Base-by-base conservation (phyloP, 2,329 filamentous ascomycete genomes). In the Zarea fungicola region DNA sequence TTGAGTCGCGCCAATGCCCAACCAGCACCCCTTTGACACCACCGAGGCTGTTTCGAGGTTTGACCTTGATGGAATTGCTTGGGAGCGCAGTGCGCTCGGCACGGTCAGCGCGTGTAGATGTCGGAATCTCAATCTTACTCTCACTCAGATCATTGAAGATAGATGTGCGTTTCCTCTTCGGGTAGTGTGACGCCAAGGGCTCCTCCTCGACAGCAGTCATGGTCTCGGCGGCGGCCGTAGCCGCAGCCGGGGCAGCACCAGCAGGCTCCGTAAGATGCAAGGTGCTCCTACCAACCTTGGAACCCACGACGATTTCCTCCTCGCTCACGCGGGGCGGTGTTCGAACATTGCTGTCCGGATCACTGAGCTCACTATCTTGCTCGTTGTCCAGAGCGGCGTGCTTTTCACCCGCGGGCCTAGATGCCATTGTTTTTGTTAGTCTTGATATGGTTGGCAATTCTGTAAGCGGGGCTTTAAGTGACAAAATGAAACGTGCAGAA, bases 1-100 rank as follows among this genome's bases (percentile, higher is more conserved):
- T 65, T 0, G 80, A 83, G 42, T 82, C 77, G 43, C 80, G 71
- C 81, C 81, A 84, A 46, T 78, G 75, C 2, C 81, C 81, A 7
- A 84, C 66, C 5, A 74, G 60, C 5, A 79, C 69, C 4, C 72
- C 70, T 54, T 77, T 78, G 19, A 68, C 63, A 11, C 60, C 62
- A 14, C 59, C 57, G 13, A 63, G 45, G 28, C 58, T 65, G 28
- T 58, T 52, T 1, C 64, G 60, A 16, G 62, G 52, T 43, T 62
- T 70, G 16, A 54, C 31, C 37, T 64, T 67, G 11, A 37, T 16
- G 18, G 51, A 48, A 10, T 29, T 35, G 29, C 57, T 52, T 6
- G 54, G 52, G 1, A 60, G 49, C 3, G 59, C 55, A 16, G 60
- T 62, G 6, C 63, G 62, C n/a, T 46, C 34, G 2, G 23, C 23